These are phyloP conservation scores for Themeda triandra DNA, from an alignment of 176 grass and related monocot genomes.

Conservation along the genomic window DNA sequence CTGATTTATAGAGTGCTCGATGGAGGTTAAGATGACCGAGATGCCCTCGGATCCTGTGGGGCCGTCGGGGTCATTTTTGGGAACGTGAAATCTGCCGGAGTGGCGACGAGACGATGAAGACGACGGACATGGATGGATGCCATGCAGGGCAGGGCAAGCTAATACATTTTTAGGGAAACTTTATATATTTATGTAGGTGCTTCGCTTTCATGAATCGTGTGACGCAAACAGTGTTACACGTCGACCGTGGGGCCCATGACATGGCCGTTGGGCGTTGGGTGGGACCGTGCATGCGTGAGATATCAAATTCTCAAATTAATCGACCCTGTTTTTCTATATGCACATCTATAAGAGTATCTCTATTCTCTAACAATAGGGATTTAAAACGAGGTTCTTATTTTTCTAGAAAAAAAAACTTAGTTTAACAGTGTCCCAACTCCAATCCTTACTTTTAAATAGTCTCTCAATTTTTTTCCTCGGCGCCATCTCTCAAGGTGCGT, in stretches of 20 bases:
- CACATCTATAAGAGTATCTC: too few species aligned
- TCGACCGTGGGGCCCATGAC: neutral
- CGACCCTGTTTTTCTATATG: too few species aligned
- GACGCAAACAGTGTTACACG: neutral
- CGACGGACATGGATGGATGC: neutral
- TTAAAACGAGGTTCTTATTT: too few species aligned
- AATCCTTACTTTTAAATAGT: too few species aligned
- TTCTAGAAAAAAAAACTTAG: too few species aligned
- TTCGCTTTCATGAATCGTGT: neutral
- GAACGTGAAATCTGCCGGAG: neutral
- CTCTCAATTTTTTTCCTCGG: too few species aligned
- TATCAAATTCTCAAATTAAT: too few species aligned
- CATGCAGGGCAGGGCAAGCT: neutral
- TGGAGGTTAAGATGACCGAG: neutral
- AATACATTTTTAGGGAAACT: too few species aligned
- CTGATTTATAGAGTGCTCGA: constrained; percentile 18
- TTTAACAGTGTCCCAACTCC: too few species aligned
- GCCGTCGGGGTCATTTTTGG: neutral
- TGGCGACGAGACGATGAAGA: neutral
- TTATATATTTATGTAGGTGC: neutral
- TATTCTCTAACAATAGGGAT: neutral
- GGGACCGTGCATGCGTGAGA: neutral
- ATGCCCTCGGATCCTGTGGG: neutral
- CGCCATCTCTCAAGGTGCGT: too few species aligned
- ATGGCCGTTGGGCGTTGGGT: neutral